Base-by-base conservation (phyloP, 768 basidiomycete species). In the Rhodotorula diobovata region DNA sequence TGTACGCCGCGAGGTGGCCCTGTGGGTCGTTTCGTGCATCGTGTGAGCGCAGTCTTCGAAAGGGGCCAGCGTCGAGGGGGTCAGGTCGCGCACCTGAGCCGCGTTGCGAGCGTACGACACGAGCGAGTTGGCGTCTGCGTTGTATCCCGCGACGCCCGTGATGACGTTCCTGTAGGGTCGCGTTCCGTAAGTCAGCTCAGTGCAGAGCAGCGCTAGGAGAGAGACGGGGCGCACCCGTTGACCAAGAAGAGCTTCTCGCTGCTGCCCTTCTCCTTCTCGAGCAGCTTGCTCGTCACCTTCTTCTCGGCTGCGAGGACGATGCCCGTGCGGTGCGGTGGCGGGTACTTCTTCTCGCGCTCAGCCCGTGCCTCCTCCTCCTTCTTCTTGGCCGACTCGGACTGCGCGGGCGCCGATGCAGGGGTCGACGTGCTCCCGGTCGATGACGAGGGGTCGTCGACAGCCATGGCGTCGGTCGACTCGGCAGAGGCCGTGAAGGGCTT, bases 191-290 rank as follows among this genome's bases (percentile, higher is more conserved):
- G 20, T 32, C 43, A 14, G 21, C 2, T 20, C 32, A 62, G 64
- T 28, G 25, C 15, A 18, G 23, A 11, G 11, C 25, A 8, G 48
- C 51, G 41, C 39, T 25, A 45, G 18, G n/a, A 53, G 50, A 45
- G 11, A 30, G 30, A 4, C 9, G 12, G 39, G 28, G 75, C 83
- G 68, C 66, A 84, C 84, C 82, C 83, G 83, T 97, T 99, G 76
- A 98, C 84, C 60, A 96, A 80, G 82, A 91, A 98, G 81, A 99
- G 90, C 87, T 99, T 99, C 86, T 99, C 95, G 63, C 93, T 93
- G 77, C 91, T 94, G 30, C 93, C 96, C 71, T 92, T 93, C 51
- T 90, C 90, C 80, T 91, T 93, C 55, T 98, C 96, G 56, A 99
- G 86, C 46, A 98, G 87, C 82, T 98, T 99, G 55, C 93, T 93